Evolutionary conservation across 2,329 filamentous ascomycete genomes (phyloP), one percentile per base, ranked within the genome.

Genomic region (Fonsecaea multimorphosa): DNA sequence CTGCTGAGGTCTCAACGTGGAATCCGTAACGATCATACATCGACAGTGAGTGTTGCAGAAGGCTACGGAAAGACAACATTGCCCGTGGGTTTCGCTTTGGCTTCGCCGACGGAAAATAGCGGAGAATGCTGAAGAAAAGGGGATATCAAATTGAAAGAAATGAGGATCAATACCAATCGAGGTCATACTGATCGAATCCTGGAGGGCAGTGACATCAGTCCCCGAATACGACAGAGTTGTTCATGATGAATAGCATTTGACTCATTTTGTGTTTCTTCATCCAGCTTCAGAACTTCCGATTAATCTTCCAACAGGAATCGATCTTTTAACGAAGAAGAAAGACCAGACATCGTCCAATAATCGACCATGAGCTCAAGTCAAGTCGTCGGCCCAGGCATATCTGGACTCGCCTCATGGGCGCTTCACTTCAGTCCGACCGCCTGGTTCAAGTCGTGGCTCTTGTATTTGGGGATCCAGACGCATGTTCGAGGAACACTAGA

Each of bases 401-500:
- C 65, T 29, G 61, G 60, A 32, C 27, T 68, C 11, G 69, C 69
- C 32, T 62, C 70, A 19, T 61, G 49, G 62, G 61, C 65, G 14
- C 63, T 72, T 14, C 65, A 69, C 4, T 71, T 67, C 65, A 69
- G 64, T 24, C 69, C 70, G 3, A 64, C 68, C 16, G 67, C 69
- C 14, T 71, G 70, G 69, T 29, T 71, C n/a, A 71, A 71, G 59
- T 72, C 70, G 14, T 72, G 70, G 70, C 64, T 72, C 12, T 49
- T 72, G 32, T 72, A 72, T 60, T 46, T 71, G 14, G 70, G 70
- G 11, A 69, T 71, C 27, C 67, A 71, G 29, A 71, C 68, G 12
- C 68, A 71, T 46, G 66, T 72, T 1, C 56, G 66, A 32, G 53
- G 27, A 31, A 70, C 67, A 5, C 61, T 76, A 16, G 78, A 81